phyloP scores from a whole-genome alignment of 1,139 yeast species.

The Suhomyces kunorum region DNA sequence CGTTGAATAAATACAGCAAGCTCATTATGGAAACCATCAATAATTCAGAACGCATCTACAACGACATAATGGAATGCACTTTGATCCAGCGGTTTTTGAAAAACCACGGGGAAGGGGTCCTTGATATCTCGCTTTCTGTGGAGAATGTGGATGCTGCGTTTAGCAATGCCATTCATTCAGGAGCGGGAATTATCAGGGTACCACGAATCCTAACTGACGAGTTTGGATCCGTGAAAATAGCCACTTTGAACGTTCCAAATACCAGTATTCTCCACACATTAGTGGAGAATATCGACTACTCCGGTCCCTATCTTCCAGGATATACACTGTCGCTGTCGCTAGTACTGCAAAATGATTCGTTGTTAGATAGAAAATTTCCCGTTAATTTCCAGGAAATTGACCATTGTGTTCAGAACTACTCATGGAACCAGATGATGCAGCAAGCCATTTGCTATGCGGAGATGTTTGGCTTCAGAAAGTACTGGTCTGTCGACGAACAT shows the following conservation, averaged over 20 bases:
- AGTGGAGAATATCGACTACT: slow-evolving; percentile 48
- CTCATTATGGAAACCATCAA: slow-evolving; percentile 20
- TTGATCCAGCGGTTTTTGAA: slow-evolving; percentile 43
- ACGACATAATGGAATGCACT: slow-evolving; percentile 28
- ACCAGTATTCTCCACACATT: slow-evolving; percentile 70
- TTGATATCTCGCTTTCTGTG: slow-evolving; percentile 68
- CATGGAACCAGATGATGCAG: slow-evolving; percentile 63
- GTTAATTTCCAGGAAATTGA: slow-evolving; percentile 52
- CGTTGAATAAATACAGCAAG: slow-evolving; percentile 8
- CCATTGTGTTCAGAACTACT: slow-evolving; percentile 79
- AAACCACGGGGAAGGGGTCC: slow-evolving; percentile 76
- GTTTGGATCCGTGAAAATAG: slow-evolving; percentile 52
- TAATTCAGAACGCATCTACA: slow-evolving; percentile 20
- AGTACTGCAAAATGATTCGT: slow-evolving; percentile 3
- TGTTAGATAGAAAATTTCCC: slow-evolving; percentile 28
- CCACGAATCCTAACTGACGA: slow-evolving; percentile 49
- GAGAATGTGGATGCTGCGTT: slow-evolving; percentile 48
- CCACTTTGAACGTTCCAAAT: slow-evolving; percentile 59
- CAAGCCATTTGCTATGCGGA: slow-evolving; percentile 60
- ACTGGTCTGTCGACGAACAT: slow-evolving; percentile 81
- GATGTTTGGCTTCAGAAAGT: slow-evolving; percentile 71
- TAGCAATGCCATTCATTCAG: slow-evolving; percentile 48
- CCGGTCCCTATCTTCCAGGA: slow-evolving; percentile 61
- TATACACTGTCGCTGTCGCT: slow-evolving; percentile 25
- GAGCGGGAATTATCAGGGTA: slow-evolving; percentile 50